Conservation (phyloP, 2,329 filamentous ascomycete genomes). For the Sporothrix protearum region DNA sequence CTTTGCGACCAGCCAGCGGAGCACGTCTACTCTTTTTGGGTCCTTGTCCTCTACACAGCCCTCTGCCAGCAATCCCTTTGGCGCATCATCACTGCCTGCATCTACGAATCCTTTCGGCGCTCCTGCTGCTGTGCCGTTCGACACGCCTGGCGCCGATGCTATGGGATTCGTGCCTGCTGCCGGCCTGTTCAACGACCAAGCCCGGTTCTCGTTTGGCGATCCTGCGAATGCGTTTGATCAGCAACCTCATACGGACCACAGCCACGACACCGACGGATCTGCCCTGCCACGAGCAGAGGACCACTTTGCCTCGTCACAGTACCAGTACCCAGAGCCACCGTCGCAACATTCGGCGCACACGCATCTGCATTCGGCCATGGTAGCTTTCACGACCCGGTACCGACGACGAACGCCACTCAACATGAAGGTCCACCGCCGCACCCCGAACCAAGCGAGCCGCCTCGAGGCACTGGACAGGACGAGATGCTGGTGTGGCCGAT, state of each 20-base stretch:
- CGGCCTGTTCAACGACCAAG: slow-evolving; percentile 17
- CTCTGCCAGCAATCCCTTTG: neutral
- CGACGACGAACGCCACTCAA: neutral
- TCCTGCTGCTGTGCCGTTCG: neutral
- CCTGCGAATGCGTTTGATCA: neutral
- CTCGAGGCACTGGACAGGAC: neutral
- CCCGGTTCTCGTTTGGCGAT: slow-evolving; percentile 25
- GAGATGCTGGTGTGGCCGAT: slow-evolving; percentile 25
- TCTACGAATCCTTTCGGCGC: neutral
- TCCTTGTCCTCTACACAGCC: neutral
- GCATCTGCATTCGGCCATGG: neutral
- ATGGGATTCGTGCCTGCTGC: slow-evolving; percentile 24
- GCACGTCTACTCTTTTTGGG: slow-evolving; percentile 19
- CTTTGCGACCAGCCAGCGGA: neutral
- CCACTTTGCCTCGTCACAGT: slow-evolving; percentile 1
- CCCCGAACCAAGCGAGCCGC: neutral
- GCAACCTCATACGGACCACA: neutral
- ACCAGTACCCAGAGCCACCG: slow-evolving; percentile 27
- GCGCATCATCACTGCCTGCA: neutral
- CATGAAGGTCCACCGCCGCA: no score
- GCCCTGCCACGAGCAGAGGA: neutral
- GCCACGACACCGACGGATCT: neutral
- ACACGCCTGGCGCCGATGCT: neutral
- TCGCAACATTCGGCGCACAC: slow-evolving; percentile 7
- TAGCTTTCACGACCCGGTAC: neutral